Conservation (phyloP, 2,329 filamentous ascomycete genomes). For the Ceratocystis variospora region DNA sequence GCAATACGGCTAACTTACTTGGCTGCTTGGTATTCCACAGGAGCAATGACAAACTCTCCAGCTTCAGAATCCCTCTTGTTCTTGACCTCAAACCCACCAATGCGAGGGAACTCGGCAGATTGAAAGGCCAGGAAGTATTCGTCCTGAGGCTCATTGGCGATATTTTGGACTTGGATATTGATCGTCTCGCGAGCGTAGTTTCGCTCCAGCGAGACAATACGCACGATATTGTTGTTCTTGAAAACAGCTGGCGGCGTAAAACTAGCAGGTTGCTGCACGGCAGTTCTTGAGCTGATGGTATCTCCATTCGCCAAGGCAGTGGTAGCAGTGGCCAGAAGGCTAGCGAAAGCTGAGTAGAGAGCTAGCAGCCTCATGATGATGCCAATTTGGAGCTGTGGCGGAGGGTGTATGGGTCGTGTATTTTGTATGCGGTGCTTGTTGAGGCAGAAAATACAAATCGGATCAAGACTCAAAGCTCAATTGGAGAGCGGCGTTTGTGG, state of each 20-base stretch:
- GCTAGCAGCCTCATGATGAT: conserved; percentile 32
- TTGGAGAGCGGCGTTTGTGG: not conserved
- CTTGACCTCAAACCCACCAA: conserved; percentile 81
- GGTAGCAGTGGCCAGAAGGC: conserved; percentile 40
- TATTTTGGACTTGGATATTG: conserved; percentile 90
- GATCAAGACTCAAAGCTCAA: not conserved
- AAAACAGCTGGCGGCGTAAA: conserved; percentile 76
- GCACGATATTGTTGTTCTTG: conserved; percentile 83
- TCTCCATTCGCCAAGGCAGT: conserved; percentile 29
- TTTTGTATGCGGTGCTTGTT: not conserved
- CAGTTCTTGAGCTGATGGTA: conserved; percentile 37
- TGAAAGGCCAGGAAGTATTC: conserved; percentile 90
- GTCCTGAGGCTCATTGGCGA: conserved; percentile 61
- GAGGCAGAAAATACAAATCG: conserved; percentile 9
- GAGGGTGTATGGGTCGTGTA: not conserved
- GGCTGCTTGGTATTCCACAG: conserved; percentile 49
- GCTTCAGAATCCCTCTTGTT: conserved; percentile 69
- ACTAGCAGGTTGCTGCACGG: conserved; percentile 44
- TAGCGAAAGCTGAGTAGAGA: conserved; percentile 44
- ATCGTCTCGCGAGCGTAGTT: conserved; percentile 78
- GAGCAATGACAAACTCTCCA: conserved; percentile 48
- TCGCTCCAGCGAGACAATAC: conserved; percentile 85
- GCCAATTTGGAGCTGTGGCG: not conserved
- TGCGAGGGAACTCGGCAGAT: conserved; percentile 54
- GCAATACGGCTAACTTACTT: conserved; percentile 33